phyloP scores from a whole-genome alignment of 306 rosid genomes.

The Cyamopsis tetragonoloba region DNA sequence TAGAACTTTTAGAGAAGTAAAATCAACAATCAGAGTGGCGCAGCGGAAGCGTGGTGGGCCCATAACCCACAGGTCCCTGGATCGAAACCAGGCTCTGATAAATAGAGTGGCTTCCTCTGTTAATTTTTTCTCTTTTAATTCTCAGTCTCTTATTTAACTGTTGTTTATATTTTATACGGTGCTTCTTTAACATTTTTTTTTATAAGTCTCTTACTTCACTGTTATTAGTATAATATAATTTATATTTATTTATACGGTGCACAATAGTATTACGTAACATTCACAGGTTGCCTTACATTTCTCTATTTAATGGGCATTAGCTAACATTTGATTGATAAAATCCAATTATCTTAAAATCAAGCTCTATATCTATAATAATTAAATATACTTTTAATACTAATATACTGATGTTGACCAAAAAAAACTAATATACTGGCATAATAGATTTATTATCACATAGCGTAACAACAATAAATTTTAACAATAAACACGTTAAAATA shows the following conservation, averaged over 20 bases:
- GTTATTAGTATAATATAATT: no score
- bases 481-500: neutral
- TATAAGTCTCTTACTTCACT: no score
- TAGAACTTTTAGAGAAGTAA: no score
- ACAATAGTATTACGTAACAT: no score
- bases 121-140: neutral
- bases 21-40: conserved; percentile 41
- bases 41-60: conserved; percentile 38
- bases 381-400: neutral
- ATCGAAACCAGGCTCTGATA: conserved; percentile 48
- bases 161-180: neutral
- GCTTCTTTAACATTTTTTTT: neutral
- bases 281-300: no score
- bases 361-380: neutral
- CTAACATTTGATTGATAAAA: neutral
- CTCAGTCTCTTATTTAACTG: no score
- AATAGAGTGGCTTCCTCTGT: neutral
- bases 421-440: no score
- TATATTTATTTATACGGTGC: no score
- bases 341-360: neutral
- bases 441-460: neutral
- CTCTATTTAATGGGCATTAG: neutral
- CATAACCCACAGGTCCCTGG: conserved; percentile 53
- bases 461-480: no score
- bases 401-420: no score